Evolutionary conservation across 345 rosid genomes (phyloP).

Genomic region (Citrus hindsii): DNA sequence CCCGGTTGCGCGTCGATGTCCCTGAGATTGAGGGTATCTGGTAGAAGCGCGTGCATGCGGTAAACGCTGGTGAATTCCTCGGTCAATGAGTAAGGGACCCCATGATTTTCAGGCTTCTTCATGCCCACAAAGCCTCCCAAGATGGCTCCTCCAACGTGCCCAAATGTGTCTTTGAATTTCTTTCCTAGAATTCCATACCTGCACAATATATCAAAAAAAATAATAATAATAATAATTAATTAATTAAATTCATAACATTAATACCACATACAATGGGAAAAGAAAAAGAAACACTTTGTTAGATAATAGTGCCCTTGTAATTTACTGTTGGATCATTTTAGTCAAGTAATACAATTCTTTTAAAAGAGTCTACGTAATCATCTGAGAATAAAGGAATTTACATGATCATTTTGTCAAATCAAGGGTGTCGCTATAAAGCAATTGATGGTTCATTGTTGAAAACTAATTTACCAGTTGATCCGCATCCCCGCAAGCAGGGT

Average conservation of each 20-base stretch:
- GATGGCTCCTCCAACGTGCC: constrained; percentile 38
- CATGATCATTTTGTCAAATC: too few species aligned
- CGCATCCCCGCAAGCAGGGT: constrained; percentile 55
- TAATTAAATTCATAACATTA: too few species aligned
- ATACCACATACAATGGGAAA: too few species aligned
- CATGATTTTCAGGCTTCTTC: constrained; percentile 46
- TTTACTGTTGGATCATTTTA: too few species aligned
- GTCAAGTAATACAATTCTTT: too few species aligned
- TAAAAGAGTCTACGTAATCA: too few species aligned
- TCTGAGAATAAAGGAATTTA: too few species aligned
- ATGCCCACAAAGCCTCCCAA: constrained; percentile 51
- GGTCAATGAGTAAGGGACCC: constrained; percentile 59
- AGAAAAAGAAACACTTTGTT: too few species aligned
- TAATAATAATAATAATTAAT: too few species aligned
- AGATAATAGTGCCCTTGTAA: too few species aligned
- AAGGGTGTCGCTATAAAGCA: not conserved
- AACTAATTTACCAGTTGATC: constrained; percentile 39
- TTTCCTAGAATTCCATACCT: constrained; percentile 64
- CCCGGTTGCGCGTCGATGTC: constrained; percentile 25
- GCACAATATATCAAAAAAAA: not conserved
- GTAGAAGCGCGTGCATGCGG: constrained; percentile 55
- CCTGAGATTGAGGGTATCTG: constrained; percentile 40
- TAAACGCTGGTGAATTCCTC: constrained; percentile 65
- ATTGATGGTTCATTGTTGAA: not conserved
- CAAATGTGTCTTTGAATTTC: constrained; percentile 55